Evolutionary conservation across 208 protist species (phyloP).

Genomic region (Acanthamoeba castellanii): DNA sequence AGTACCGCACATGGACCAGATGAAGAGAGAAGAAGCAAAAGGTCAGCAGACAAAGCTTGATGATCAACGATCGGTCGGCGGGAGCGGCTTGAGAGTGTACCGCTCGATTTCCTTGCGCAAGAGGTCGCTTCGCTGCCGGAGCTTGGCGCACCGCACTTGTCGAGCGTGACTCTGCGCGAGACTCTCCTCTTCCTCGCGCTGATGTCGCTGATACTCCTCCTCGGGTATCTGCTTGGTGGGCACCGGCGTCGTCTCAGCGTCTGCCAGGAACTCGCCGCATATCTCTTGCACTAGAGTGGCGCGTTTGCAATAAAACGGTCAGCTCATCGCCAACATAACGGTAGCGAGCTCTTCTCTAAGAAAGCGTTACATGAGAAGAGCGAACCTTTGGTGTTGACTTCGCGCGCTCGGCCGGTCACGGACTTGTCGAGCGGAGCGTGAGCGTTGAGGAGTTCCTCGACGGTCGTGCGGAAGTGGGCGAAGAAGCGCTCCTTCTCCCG

Average conservation of each 20-base stretch:
- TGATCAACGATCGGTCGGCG: neutral
- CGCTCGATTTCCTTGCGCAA: neutral
- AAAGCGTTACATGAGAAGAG: neutral
- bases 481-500: constrained; percentile 19
- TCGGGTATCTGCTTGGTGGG: neutral
- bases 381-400: constrained; percentile 8
- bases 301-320: neutral
- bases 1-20: too few species aligned
- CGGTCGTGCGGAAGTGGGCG: neutral
- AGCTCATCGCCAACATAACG: too few species aligned
- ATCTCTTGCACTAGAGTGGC: neutral
- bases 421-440: neutral
- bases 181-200: neutral
- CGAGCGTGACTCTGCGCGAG: neutral
- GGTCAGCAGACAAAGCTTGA: neutral
- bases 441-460: neutral
- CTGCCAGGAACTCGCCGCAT: neutral
- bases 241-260: neutral
- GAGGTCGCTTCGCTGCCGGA: constrained; percentile 6
- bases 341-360: neutral
- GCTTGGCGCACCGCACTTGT: neutral
- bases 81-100: neutral
- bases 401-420: neutral
- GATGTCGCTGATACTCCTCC: constrained; percentile 2
- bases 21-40: neutral